phyloP scores from a whole-genome alignment of 345 rosid species.

The Excoecaria agallocha region DNA sequence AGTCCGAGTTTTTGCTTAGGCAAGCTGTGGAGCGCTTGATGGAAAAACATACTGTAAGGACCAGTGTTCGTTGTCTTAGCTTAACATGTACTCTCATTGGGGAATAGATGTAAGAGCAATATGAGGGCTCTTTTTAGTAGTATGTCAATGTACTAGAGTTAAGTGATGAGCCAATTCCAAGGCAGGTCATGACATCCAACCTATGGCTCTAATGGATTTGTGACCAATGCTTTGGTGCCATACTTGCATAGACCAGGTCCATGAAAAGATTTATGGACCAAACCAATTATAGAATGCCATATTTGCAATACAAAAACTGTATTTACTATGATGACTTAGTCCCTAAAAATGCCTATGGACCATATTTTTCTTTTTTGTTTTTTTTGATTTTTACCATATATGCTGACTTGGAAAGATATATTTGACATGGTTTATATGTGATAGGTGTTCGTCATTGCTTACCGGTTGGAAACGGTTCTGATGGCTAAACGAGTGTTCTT shows the following conservation, averaged over 20 bases:
- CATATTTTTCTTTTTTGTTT: not conserved
- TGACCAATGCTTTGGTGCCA: too few species aligned
- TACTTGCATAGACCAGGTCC: too few species aligned
- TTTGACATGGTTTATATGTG: not conserved
- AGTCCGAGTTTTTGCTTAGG: conserved; percentile 80
- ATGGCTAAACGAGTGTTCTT: conserved; percentile 76
- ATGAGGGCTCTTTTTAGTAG: not conserved
- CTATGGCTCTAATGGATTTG: too few species aligned
- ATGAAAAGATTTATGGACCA: too few species aligned
- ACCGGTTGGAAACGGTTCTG: conserved; percentile 79
- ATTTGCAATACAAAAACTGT: too few species aligned
- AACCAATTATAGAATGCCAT: too few species aligned
- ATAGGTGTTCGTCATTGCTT: conserved; percentile 87
- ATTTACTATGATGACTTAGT: too few species aligned
- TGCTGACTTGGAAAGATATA: not conserved
- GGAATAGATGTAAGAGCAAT: not conserved
- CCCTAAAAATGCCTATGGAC: too few species aligned
- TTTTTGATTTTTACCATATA: not conserved
- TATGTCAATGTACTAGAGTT: not conserved
- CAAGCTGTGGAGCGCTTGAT: conserved; percentile 75
- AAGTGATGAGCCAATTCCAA: not conserved
- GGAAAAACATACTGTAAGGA: conserved; percentile 76
- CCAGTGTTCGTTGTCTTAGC: not conserved
- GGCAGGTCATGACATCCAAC: too few species aligned
- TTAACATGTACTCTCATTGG: not conserved